Conservation (phyloP, 257 asterid species). For the Ajuga chamaepitys region DNA sequence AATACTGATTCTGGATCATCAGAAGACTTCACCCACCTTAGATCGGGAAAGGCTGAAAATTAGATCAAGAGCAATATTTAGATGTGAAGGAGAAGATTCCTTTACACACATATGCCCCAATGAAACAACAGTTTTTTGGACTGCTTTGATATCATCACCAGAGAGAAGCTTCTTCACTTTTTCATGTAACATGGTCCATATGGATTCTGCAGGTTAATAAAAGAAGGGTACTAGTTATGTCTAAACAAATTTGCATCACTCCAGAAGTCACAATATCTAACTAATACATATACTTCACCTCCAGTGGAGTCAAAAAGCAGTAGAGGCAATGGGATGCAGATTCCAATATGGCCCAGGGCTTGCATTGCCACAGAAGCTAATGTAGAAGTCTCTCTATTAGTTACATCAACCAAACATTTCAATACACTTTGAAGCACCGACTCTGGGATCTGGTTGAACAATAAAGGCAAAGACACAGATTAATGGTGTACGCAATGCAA, state of each 20-base stretch:
- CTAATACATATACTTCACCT: constrained; percentile 41
- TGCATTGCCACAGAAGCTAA: constrained; percentile 89
- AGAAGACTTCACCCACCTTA: constrained; percentile 48
- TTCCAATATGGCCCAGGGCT: constrained; percentile 96
- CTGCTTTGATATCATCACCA: constrained; percentile 82
- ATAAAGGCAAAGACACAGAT: constrained; percentile 13
- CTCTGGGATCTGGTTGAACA: constrained; percentile 56
- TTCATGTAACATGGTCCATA: constrained; percentile 52
- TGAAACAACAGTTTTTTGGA: constrained; percentile 73
- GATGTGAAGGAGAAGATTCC: constrained; percentile 59
- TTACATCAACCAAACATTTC: constrained; percentile 68
- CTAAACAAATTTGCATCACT: not conserved
- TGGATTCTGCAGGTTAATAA: constrained; percentile 44
- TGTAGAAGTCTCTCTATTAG: constrained; percentile 55
- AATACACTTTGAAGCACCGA: constrained; percentile 63
- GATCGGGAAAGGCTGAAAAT: constrained; percentile 85
- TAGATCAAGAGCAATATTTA: constrained; percentile 68
- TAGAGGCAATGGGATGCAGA: constrained; percentile 65
- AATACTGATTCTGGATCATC: constrained; percentile 1
- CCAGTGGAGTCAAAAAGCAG: constrained; percentile 49
- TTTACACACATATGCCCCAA: constrained; percentile 87
- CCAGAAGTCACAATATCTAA: constrained; percentile 7
- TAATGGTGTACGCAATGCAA: not conserved
- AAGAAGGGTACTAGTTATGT: constrained; percentile 11
- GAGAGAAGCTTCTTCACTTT: constrained; percentile 67